A percentile compares a stretch with the other conserved stretches of the same genome.
phyloP scores from a whole-genome alignment of 176 grass and related monocot genomes.

The Carex parvula region DNA sequence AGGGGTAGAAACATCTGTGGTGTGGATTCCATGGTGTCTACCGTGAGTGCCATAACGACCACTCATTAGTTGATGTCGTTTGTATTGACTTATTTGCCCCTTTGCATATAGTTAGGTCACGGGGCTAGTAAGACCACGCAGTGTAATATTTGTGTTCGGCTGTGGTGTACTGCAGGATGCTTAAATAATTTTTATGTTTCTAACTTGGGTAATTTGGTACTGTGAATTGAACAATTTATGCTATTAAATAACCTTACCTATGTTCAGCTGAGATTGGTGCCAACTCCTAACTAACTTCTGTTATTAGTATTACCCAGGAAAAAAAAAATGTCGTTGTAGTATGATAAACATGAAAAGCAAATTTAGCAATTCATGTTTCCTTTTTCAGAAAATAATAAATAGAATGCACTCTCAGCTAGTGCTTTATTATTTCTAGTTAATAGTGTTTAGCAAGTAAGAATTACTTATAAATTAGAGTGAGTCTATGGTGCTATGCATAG shows the following conservation, averaged over 20 bases:
- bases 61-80: slow-evolving; percentile 27
- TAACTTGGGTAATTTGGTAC: not conserved
- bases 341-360: not conserved
- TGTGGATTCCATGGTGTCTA: slow-evolving; percentile 80
- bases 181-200: slow-evolving; percentile 22
- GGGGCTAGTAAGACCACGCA: slow-evolving; percentile 17
- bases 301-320: not conserved
- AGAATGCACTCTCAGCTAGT: not conserved
- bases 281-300: not conserved
- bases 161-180: not conserved
- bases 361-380: not conserved
- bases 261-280: not conserved
- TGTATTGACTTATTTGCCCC: slow-evolving; percentile 20
- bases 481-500: too few species aligned
- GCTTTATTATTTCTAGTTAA: not conserved
- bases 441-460: not conserved
- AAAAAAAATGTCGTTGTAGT: not conserved
- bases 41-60: slow-evolving; percentile 48
- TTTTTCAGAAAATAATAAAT: not conserved
- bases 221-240: not conserved
- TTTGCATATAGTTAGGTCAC: slow-evolving; percentile 3
- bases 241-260: not conserved
- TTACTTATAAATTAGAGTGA: not conserved
- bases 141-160: not conserved
- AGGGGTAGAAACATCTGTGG: slow-evolving; percentile 53